Percentiles rank a stretch among this genome's conserved stretches.
Conservation (phyloP, 1,284 basidiomycete genomes). For the Tetrapyrgos nigripes region DNA sequence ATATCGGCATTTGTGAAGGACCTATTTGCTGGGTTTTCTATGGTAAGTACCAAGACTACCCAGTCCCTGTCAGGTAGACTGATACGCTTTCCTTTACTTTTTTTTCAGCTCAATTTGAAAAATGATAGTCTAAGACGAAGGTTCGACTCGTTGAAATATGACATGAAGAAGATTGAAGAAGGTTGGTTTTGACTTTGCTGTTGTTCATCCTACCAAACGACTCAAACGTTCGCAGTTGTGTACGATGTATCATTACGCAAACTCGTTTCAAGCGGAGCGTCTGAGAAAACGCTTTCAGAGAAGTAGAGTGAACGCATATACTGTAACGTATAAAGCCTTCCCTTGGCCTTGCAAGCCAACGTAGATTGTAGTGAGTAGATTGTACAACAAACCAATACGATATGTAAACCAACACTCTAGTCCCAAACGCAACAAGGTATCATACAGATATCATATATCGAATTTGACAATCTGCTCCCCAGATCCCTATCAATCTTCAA, state of each 20-base stretch:
- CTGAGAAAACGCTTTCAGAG: neutral
- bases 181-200: slow-evolving; percentile 48
- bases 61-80: no score
- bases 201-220: slow-evolving; percentile 15
- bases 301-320: no score
- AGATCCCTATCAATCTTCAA: slow-evolving; percentile 76
- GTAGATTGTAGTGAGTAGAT: no score
- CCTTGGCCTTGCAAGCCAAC: no score
- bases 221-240: slow-evolving; percentile 58
- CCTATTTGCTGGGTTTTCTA: slow-evolving; percentile 81
- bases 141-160: slow-evolving; percentile 86
- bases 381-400: no score
- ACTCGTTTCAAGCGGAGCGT: slow-evolving; percentile 43
- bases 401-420: no score
- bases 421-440: neutral
- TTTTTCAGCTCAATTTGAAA: slow-evolving; percentile 89
- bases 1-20: slow-evolving; percentile 87
- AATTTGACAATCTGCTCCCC: slow-evolving; percentile 77
- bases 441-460: slow-evolving; percentile 47
- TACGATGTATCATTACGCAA: slow-evolving; percentile 85
- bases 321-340: no score
- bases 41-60: slow-evolving; percentile 53
- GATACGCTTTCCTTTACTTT: neutral
- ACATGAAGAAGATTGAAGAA: slow-evolving; percentile 91
- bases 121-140: slow-evolving; percentile 81